Conservation (phyloP, 768 basidiomycete genomes). For the Paxillus involutus region DNA sequence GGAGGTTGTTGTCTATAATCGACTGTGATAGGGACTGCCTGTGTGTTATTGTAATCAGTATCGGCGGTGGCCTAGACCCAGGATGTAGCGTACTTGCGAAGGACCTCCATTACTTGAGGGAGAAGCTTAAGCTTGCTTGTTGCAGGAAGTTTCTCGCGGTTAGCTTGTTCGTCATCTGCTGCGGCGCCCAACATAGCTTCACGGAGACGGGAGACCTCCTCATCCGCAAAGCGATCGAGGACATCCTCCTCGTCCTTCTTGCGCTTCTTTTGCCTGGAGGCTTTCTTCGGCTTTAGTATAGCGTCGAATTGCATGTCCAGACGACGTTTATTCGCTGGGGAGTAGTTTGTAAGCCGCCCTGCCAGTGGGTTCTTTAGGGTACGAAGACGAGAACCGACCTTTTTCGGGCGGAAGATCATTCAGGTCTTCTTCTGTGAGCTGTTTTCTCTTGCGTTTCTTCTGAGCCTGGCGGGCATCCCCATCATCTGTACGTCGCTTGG, state of each 20-base stretch:
- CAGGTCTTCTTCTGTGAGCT: slow-evolving; percentile 62
- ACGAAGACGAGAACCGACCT: slow-evolving; percentile 43
- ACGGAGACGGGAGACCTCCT: slow-evolving; percentile 85
- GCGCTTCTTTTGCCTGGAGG: slow-evolving; percentile 57
- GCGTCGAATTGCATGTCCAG: slow-evolving; percentile 86
- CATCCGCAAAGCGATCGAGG: slow-evolving; percentile 85
- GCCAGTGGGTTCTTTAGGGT: background rate
- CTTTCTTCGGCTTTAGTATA: slow-evolving; percentile 80
- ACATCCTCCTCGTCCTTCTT: slow-evolving; percentile 83
- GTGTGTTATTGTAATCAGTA: background rate
- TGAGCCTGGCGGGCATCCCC: slow-evolving; percentile 35
- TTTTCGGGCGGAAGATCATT: slow-evolving; percentile 74
- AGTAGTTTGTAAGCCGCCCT: background rate
- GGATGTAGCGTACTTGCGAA: slow-evolving; percentile 73
- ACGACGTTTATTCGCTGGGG: slow-evolving; percentile 68
- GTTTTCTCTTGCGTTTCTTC: slow-evolving; percentile 62
- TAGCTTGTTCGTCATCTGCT: slow-evolving; percentile 78
- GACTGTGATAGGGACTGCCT: slow-evolving; percentile 87
- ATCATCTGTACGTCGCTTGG: slow-evolving; percentile 43
- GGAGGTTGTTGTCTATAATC: slow-evolving; percentile 92
- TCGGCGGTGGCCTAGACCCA: no score
- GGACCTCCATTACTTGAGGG: slow-evolving; percentile 86
- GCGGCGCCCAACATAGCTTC: slow-evolving; percentile 87
- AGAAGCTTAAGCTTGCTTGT: slow-evolving; percentile 81
- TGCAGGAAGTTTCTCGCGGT: slow-evolving; percentile 79